phyloP scores from a whole-genome alignment of 345 rosid species.

The Crucihimalaya himalaica region DNA sequence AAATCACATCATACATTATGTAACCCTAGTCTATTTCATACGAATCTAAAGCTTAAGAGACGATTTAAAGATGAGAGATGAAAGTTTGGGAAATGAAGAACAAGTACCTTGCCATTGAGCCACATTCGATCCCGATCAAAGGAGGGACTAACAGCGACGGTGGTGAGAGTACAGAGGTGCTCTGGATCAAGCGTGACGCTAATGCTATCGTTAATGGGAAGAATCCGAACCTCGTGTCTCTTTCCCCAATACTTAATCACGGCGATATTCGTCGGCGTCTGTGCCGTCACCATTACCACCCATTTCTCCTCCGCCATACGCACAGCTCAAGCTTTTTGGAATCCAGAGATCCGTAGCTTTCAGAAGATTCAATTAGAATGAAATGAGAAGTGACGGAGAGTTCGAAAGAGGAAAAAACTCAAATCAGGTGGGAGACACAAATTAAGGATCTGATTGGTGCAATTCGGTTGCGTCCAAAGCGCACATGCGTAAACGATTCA shows the following conservation, averaged over 20 bases:
- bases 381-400: conserved; percentile 25
- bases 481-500: not conserved
- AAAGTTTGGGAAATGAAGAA: not conserved
- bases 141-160: conserved; percentile 90
- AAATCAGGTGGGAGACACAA: conserved; percentile 7
- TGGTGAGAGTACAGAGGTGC: conserved; percentile 87
- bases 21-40: not conserved
- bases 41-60: not conserved
- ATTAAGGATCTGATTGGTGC: conserved; percentile 4
- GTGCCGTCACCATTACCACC: conserved; percentile 81
- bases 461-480: not conserved
- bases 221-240: conserved; percentile 77
- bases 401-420: conserved; percentile 12
- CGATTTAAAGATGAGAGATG: not conserved
- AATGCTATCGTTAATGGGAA: conserved; percentile 87
- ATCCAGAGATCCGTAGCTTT: conserved; percentile 9
- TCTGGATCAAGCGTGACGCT: conserved; percentile 88
- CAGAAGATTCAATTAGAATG: not conserved
- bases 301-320: conserved; percentile 62
- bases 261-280: conserved; percentile 91
- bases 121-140: conserved; percentile 91
- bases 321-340: not conserved
- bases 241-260: conserved; percentile 98
- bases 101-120: conserved; percentile 89
- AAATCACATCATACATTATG: not conserved